phyloP scores from a whole-genome alignment of 768 basidiomycete species.

The Pleurotus salmoneostramineus region DNA sequence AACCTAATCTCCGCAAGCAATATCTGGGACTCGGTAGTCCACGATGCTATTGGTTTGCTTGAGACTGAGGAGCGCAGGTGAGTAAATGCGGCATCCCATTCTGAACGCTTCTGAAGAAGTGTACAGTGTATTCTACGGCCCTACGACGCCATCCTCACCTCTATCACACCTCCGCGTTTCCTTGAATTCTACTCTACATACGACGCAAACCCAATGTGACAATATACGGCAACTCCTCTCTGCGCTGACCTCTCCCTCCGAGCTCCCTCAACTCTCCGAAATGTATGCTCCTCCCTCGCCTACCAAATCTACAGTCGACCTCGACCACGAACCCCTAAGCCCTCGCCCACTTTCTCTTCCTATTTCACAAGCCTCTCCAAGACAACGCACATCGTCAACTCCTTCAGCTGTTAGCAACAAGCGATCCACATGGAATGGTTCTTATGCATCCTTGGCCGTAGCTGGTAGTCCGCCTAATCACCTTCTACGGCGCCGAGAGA shows the following conservation, averaged over 20 bases:
- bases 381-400: constrained; percentile 22
- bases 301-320: constrained; percentile 21
- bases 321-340: constrained; percentile 15
- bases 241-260: constrained; percentile 67
- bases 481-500: constrained; percentile 41
- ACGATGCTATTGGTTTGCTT: constrained; percentile 60
- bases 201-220: constrained; percentile 77
- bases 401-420: constrained; percentile 35
- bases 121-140: constrained; percentile 31
- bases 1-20: constrained; percentile 65
- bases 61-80: constrained; percentile 73
- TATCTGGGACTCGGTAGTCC: constrained; percentile 71
- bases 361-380: constrained; percentile 17
- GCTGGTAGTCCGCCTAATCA: constrained; percentile 43
- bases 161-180: constrained; percentile 63
- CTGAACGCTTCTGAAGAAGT: not conserved
- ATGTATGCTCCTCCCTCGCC: constrained; percentile 88
- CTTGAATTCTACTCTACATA: constrained; percentile 69
- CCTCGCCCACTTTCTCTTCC: constrained; percentile 44
- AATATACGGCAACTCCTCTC: constrained; percentile 76
- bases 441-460: constrained; percentile 47
- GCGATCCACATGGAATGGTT: constrained; percentile 75
- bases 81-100: not conserved
- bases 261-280: constrained; percentile 75
- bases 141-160: constrained; percentile 43